These are phyloP conservation scores for Mortierella sp. DNA, from an alignment of 371 early-diverging fungal species.

Conservation along the genomic window DNA sequence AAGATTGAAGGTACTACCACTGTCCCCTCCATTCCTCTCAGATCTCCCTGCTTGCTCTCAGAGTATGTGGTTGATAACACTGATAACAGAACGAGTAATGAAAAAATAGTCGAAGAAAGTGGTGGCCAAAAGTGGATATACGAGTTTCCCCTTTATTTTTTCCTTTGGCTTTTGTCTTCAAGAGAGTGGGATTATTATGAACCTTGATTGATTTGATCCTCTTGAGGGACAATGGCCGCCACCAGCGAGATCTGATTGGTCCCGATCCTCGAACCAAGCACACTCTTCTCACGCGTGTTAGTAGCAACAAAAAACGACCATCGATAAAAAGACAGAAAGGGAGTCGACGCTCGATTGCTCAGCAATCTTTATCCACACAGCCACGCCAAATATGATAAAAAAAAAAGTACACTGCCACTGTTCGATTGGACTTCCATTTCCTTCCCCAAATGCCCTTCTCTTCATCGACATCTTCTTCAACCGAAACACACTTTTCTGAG, in stretches of 20 bases:
- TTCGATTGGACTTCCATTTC: neutral
- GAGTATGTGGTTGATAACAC: neutral
- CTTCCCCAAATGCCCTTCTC: neutral
- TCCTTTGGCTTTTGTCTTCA: neutral
- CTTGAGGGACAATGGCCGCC: neutral
- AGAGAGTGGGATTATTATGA: constrained; percentile 7
- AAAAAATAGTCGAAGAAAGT: neutral
- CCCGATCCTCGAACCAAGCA: neutral
- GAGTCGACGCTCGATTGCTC: neutral
- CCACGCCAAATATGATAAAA: neutral
- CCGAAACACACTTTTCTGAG: too few species aligned
- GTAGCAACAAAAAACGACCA: neutral
- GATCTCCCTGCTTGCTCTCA: too few species aligned
- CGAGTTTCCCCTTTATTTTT: neutral
- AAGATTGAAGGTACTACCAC: constrained; percentile 69
- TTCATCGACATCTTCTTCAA: neutral
- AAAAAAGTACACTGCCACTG: neutral
- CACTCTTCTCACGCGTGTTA: constrained; percentile 3
- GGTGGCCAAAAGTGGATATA: neutral
- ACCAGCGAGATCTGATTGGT: constrained; percentile 26
- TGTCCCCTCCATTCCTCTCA: neutral
- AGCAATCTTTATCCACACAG: neutral
- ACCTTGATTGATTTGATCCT: constrained; percentile 29
- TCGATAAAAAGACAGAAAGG: neutral
- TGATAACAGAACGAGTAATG: neutral